Percentiles rank a stretch among this genome's conserved stretches.
Evolutionary conservation across 306 rosid genomes (phyloP).

Genomic region (Vigna unguiculata): DNA sequence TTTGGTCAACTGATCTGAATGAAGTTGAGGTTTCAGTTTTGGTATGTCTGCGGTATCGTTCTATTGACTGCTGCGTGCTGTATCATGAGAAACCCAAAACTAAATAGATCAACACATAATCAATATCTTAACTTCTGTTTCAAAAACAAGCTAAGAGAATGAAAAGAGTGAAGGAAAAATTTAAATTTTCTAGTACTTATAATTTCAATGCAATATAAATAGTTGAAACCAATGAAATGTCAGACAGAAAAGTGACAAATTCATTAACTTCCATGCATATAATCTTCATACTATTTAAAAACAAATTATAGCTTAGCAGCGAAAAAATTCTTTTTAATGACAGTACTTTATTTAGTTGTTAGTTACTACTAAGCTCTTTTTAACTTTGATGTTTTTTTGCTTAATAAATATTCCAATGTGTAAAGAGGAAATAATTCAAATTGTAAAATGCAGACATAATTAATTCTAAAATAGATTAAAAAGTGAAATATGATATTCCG

Average conservation of each 20-base stretch:
- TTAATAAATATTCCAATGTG: too few relatives aligned
- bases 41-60: slow-evolving; percentile 64
- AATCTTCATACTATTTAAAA: not conserved
- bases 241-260: not conserved
- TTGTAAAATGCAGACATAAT: too few relatives aligned
- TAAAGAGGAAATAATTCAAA: too few relatives aligned
- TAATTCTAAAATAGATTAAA: too few relatives aligned
- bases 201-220: not conserved
- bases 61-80: slow-evolving; percentile 71
- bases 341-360: not conserved
- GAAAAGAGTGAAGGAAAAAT: too few relatives aligned
- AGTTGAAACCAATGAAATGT: not conserved
- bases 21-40: slow-evolving; percentile 48
- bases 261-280: slow-evolving; percentile 3
- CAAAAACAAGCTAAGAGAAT: not conserved
- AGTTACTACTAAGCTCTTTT: too few relatives aligned
- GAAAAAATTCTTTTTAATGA: too few relatives aligned
- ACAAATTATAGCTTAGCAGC: not conserved
- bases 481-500: too few relatives aligned
- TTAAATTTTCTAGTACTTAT: too few relatives aligned
- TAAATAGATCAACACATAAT: not conserved
- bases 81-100: slow-evolving; percentile 25
- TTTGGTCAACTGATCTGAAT: slow-evolving; percentile 53
- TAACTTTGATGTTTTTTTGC: too few relatives aligned
- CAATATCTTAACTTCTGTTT: not conserved